Conservation (phyloP, 1,139 yeast genomes). For the Sporopachydermia cereana region DNA sequence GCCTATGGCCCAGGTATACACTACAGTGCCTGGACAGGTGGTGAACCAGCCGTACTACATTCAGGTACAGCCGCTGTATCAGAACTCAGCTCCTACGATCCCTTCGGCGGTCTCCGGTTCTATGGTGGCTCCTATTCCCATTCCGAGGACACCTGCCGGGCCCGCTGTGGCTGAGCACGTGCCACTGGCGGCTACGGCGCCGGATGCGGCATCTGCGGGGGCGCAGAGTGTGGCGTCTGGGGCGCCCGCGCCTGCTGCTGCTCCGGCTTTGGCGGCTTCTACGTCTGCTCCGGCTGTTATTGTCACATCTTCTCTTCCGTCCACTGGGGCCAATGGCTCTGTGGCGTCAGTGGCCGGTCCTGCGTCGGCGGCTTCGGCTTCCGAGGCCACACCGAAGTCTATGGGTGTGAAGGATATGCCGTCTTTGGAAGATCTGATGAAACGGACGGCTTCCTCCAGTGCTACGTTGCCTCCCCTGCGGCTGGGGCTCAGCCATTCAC, state of each 20-base stretch:
- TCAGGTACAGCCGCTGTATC: conserved; percentile 1
- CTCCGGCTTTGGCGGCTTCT: neutral
- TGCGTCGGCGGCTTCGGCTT: neutral
- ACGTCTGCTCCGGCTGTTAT: neutral
- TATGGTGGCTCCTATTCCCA: neutral
- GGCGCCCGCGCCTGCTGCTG: neutral
- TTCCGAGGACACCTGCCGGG: too few species aligned
- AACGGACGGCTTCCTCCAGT: neutral
- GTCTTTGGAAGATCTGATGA: conserved; percentile 4
- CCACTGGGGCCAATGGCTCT: too few species aligned
- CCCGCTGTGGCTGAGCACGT: too few species aligned
- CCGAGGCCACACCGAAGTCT: neutral
- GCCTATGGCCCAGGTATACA: conserved; percentile 2
- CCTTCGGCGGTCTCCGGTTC: too few species aligned
- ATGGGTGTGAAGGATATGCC: neutral
- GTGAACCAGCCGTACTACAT: conserved; percentile 5
- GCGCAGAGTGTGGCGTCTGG: neutral
- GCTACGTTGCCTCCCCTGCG: neutral
- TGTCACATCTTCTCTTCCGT: too few species aligned
- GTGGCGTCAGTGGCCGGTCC: neutral
- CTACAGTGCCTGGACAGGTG: conserved; percentile 4
- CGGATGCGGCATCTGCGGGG: neutral
- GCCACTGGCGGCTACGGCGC: neutral
- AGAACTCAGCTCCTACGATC: neutral
- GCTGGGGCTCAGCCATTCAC: neutral